Evolutionary conservation across 768 basidiomycete species (phyloP).

Genomic region (Lactarius hatsudake): DNA sequence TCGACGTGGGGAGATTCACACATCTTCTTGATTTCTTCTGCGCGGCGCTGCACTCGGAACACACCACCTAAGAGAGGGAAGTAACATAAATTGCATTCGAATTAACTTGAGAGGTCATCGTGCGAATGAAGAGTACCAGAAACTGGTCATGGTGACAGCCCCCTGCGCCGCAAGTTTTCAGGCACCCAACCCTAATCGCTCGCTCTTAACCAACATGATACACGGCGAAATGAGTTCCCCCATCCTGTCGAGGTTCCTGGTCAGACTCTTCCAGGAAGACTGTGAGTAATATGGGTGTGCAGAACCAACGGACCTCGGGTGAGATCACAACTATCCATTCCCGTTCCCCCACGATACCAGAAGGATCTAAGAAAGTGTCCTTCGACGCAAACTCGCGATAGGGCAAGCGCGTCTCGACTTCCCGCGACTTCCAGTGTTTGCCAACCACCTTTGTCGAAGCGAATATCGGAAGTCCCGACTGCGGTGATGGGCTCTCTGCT

Average conservation of each 20-base stretch:
- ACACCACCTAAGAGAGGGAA: neutral
- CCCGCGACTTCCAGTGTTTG: neutral
- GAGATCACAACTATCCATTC: slow-evolving; percentile 1
- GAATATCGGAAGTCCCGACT: neutral
- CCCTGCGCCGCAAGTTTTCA: neutral
- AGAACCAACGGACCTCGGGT: neutral
- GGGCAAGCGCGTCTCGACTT: slow-evolving; percentile 2
- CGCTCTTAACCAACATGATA: slow-evolving; percentile 2
- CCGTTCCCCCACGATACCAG: neutral
- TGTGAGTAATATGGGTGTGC: too few relatives aligned
- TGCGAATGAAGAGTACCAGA: neutral
- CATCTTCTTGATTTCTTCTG: neutral
- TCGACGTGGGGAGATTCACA: neutral
- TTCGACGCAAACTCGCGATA: slow-evolving; percentile 4
- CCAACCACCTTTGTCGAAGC: neutral
- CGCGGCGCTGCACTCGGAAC: neutral
- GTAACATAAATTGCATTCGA: neutral
- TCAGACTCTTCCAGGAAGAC: neutral
- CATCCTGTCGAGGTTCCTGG: neutral
- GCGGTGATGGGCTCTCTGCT: neutral
- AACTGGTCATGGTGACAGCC: neutral
- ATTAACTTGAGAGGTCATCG: neutral
- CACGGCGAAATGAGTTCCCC: slow-evolving; percentile 2
- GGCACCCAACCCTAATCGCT: neutral
- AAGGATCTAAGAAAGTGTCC: neutral